Base-by-base conservation (phyloP, 2,329 filamentous ascomycete species). In the Tolypocladium nubicola region DNA sequence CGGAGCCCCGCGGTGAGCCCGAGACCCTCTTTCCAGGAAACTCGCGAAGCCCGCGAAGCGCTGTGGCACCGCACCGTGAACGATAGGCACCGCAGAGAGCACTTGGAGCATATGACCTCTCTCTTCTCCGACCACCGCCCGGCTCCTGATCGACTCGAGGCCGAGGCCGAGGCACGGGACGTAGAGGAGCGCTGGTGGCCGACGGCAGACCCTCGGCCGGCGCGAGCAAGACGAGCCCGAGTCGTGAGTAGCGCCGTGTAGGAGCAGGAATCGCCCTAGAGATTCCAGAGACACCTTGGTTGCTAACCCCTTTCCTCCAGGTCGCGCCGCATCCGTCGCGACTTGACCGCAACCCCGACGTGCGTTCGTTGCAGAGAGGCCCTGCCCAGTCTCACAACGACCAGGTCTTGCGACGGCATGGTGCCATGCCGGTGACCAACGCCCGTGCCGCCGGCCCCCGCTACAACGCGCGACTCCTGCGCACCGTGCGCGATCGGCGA, bases 401-500 rank as follows among this genome's bases (percentile, higher is more conserved):
- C 14, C 56, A 47, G 26, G 21, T 37, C n/a, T 23, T 40, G 41
- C 52, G 52, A 23, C 19, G 47, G 11, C 47, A 37, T 52, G 47
- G 47, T n/a, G 47, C 47, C 11, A 14, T 33, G 38, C 33, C 40
- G 13, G 40, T 21, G 30, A 21, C 40, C 54, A 40, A 49, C 16
- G 14, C 41, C n/a, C 57, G 50, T 7, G 38, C n/a, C 38, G 10
- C 41, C 19, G 35, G 30, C 2, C 53, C 54, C 14, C 54, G 53
- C 14, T 54, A 56, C 37, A 38, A 56, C 30, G n/a, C 57, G 13
- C 52, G 52, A 13, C 50, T 45, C 16, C 38, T 68, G 40, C 63
- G 65, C 53, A 67, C 65, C 49, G 21, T 55, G 39, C 55, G 49
- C 43, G 60, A 49, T 52, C 53, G 52, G 26, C 43, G 55, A 19